Base-by-base conservation (phyloP, 2,329 filamentous ascomycete genomes). In the Trichoderma cornu-damae region DNA sequence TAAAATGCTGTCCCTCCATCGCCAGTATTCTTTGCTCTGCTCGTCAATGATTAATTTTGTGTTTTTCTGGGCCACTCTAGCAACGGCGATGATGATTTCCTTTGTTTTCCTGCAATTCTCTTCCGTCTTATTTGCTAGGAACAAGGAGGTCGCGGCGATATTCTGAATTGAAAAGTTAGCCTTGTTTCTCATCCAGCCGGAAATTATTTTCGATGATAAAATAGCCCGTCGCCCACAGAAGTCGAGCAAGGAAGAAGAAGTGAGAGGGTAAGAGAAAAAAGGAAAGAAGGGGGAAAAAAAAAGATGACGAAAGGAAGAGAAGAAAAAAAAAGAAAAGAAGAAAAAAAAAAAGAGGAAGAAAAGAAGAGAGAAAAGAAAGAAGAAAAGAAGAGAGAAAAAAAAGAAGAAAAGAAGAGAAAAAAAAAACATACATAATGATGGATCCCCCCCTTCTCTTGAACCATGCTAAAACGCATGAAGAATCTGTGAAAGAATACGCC, bases 21-120 rank as follows among this genome's bases (percentile, higher is more conserved):
- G 85, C 94, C 94, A 99, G 70, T 94, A 99, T 69, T 99, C 94
- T 68, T 96, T 97, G 64, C 89, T 95, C 72, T 97, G 92, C 73
- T 97, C 94, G 69, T 99, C 94, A 52, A 97, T 89, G 54, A 93
- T 79, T 59, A 96, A 82, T 66, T 90, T 89, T 1, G 90, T 80
- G 65, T 97, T 93, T 75, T 99, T 97, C 72, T 96, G 91, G 26
- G 93, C 94, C 18, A 96, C 90, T 63, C 93, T 90, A 60, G 91
- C 94, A 66, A 96, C 94, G 1, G 92, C 90, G 30, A 96, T 87
- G 63, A 99, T 93, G 60, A 99, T 81, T 63, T 96, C 91, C 67
- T 90, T 95, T 65, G 96, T 96, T 73, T 96, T 96, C 48, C 93
- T 87, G 68, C 91, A 95, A 69, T 95, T 96, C 70, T 99, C 94